phyloP scores from a whole-genome alignment of 176 grass and related monocot genomes.

The Saccharum officinarum region DNA sequence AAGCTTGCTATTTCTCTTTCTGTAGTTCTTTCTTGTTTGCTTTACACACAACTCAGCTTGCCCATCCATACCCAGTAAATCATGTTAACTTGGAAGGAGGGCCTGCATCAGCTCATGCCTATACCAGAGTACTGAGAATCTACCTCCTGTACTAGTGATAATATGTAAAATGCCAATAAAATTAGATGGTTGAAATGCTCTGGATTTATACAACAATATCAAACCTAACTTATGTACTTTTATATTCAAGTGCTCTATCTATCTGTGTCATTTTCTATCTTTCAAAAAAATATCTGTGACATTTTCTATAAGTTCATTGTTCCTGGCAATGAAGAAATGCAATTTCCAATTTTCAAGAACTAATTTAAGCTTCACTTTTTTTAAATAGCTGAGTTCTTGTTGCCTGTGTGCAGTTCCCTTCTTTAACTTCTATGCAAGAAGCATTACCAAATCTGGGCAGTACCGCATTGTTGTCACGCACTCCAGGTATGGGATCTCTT shows the following conservation, averaged over 20 bases:
- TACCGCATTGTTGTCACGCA: slow-evolving; percentile 2
- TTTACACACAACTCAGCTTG: slow-evolving; percentile 30
- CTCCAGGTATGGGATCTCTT: slow-evolving; percentile 14
- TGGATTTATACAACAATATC: neutral
- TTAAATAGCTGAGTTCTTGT: neutral
- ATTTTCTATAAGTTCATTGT: neutral
- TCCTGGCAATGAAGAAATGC: neutral
- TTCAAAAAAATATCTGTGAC: too few species aligned
- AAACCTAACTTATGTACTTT: neutral
- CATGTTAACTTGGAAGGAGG: slow-evolving; percentile 37
- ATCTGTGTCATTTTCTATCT: neutral
- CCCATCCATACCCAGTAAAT: slow-evolving; percentile 36
- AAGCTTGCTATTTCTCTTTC: neutral
- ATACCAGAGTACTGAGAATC: slow-evolving; percentile 42
- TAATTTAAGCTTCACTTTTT: slow-evolving; percentile 1
- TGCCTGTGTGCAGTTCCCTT: slow-evolving; percentile 45
- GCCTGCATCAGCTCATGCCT: slow-evolving; percentile 42
- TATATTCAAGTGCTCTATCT: neutral
- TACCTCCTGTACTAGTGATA: neutral
- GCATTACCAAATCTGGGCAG: slow-evolving; percentile 51
- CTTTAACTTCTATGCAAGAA: slow-evolving; percentile 61
- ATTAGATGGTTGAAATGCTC: neutral
- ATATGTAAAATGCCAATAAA: neutral
- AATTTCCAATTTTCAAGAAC: neutral
- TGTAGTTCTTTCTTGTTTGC: neutral